Percentiles rank a stretch among this genome's conserved stretches.
These are phyloP conservation scores for Trametes punicea DNA, from an alignment of 768 basidiomycete species.

Conservation along the genomic window DNA sequence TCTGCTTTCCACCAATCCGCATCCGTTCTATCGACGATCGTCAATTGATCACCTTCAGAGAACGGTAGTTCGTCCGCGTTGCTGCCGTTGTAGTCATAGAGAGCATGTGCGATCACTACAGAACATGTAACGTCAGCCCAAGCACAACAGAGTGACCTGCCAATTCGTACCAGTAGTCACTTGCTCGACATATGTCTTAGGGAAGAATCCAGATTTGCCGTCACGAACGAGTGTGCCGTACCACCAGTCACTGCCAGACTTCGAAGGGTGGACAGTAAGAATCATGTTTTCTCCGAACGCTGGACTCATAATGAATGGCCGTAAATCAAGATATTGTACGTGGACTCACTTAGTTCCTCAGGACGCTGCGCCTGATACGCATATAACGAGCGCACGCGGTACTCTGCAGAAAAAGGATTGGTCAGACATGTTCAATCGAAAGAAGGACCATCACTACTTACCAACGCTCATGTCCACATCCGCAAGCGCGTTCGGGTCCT, in stretches of 20 bases:
- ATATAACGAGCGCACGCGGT: constrained; percentile 79
- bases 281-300: constrained; percentile 80
- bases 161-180: constrained; percentile 57
- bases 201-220: constrained; percentile 83
- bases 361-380: constrained; percentile 80
- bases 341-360: constrained; percentile 78
- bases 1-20: constrained; percentile 97
- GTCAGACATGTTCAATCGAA: constrained; percentile 7
- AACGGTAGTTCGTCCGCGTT: constrained; percentile 85
- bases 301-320: constrained; percentile 28
- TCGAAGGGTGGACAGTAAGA: constrained; percentile 81
- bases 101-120: constrained; percentile 67
- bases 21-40: constrained; percentile 80
- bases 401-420: constrained; percentile 41
- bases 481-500: constrained; percentile 48
- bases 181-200: constrained; percentile 80
- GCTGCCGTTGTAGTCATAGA: constrained; percentile 71
- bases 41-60: constrained; percentile 71
- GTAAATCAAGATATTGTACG: not conserved
- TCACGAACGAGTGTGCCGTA: constrained; percentile 67
- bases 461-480: constrained; percentile 69
- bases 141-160: not conserved
- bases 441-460: constrained; percentile 32
- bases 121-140: not conserved
- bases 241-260: constrained; percentile 89